Evolutionary conservation across 73 alveolate species (phyloP), one percentile per base, ranked within the genome.

Genomic region (Tetrahymena elliotti): DNA sequence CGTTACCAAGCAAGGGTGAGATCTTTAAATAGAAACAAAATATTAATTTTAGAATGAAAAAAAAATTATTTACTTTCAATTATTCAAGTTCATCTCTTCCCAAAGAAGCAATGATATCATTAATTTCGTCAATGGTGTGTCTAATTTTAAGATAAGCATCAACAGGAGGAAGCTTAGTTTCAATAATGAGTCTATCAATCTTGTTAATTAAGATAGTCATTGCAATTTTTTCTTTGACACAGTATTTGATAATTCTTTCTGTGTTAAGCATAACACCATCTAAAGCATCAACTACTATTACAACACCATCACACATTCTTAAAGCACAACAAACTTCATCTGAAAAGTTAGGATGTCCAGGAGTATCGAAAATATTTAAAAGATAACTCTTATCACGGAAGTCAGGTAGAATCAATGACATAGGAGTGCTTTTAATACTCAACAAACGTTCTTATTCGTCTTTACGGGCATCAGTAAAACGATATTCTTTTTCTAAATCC

Each of bases 71-170:
- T 96, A 83, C 98, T 97, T 33, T 93, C 96, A 52, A 96, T 93
- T 11, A 94, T 13, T 39, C 94, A 68, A 68, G 35, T 52, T 54
- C 94, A 52, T 96, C 94, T 20, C 96, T 53, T 24, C 96, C 96
- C 95, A 84, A 93, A 35, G 97, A 92, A 11, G 92, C 31, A 31
- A 99, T 96, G 6, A 97, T 95, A 84, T 94, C 96, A 93, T 98
- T 99, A 68, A 99, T 96, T 96, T 99, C 99, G 93, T 99, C 99
- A 16, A 99, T 93, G 38, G 99, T 97, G 92, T 97, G 98, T 97
- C 98, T 98, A 37, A 99, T 97, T 95, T 99, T 99, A 94, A 97
- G 98, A 95, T 99, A 99, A 35, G 99, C 99, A 96, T 99, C 99
- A 38, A 97, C 97, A 36, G 99, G 99, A 33, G 99, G 99, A 38